These are phyloP conservation scores for Colletotrichum sp. DNA, from an alignment of 2,329 filamentous ascomycete species.

Conservation along the genomic window DNA sequence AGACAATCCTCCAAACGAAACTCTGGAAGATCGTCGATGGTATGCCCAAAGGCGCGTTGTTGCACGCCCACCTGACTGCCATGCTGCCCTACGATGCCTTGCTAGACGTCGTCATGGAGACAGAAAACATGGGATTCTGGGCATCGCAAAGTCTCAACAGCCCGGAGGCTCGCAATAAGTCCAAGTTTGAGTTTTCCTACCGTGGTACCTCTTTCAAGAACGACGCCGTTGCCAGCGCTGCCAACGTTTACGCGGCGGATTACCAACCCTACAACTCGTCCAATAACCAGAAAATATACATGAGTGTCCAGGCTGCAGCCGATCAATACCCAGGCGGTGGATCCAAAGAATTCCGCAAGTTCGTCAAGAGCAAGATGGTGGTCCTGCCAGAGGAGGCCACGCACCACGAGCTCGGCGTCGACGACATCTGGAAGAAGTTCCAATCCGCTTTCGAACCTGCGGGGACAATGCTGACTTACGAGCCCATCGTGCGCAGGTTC, in stretches of 20 bases:
- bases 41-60: constrained; percentile 87
- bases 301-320: background rate
- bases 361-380: background rate
- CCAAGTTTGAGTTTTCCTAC: constrained; percentile 66
- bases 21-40: constrained; percentile 83
- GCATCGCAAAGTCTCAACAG: constrained; percentile 60
- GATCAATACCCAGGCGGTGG: background rate
- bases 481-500: constrained; percentile 84
- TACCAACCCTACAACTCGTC: background rate
- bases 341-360: background rate
- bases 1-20: constrained; percentile 82
- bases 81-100: constrained; percentile 89
- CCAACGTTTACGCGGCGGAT: background rate
- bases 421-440: constrained; percentile 87
- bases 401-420: constrained; percentile 77
- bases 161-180: constrained; percentile 55
- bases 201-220: constrained; percentile 30
- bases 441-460: constrained; percentile 74
- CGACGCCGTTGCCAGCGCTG: background rate
- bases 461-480: constrained; percentile 80
- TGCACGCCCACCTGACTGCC: constrained; percentile 89
- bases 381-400: background rate
- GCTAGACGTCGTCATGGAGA: constrained; percentile 71
- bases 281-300: background rate
- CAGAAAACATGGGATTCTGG: constrained; percentile 76